Evolutionary conservation across 208 protist species (phyloP).

Genomic region (Giardia muris): DNA sequence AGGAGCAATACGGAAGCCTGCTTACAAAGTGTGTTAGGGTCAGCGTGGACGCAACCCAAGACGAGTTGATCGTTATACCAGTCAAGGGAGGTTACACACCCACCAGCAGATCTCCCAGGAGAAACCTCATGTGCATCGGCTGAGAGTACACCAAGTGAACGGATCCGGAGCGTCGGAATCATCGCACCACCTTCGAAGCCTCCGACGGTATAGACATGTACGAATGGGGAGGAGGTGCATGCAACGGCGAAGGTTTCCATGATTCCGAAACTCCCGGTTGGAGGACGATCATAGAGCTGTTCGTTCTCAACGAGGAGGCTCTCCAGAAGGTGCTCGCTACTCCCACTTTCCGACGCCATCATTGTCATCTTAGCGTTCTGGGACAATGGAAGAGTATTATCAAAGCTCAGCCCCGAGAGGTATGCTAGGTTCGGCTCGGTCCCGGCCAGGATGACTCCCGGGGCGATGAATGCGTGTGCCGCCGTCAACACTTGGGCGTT

Average conservation of each 20-base stretch:
- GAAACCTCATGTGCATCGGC: background rate
- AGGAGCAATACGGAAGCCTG: background rate
- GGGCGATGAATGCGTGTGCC: background rate
- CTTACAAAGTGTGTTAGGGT: background rate
- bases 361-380: background rate
- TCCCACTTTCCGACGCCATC: background rate
- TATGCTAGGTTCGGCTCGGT: background rate
- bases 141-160: background rate
- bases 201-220: background rate
- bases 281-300: background rate
- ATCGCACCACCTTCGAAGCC: background rate
- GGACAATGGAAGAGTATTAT: background rate
- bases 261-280: background rate
- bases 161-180: background rate
- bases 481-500: background rate
- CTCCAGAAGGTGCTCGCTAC: background rate
- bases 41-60: background rate
- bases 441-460: background rate
- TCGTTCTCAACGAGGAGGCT: background rate
- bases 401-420: background rate
- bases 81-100: background rate
- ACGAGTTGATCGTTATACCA: background rate
- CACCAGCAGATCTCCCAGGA: background rate
- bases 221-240: background rate
- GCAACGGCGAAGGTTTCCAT: background rate